Percentiles rank a stretch among this genome's conserved stretches.
Evolutionary conservation across 306 rosid species (phyloP).

Genomic region (Purshia tridentata): DNA sequence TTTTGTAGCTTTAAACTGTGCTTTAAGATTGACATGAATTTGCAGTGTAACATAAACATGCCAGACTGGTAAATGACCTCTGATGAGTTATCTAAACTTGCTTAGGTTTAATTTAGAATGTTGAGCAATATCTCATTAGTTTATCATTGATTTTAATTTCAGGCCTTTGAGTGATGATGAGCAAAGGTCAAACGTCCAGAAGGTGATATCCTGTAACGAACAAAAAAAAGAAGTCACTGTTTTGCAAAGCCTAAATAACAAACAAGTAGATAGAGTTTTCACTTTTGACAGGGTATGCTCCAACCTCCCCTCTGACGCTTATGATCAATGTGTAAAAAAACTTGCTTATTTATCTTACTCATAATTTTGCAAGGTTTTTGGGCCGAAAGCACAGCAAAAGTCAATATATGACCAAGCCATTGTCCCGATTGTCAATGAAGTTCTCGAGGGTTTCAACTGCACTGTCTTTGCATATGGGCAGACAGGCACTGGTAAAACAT

Average conservation of each 20-base stretch:
- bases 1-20: neutral
- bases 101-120: neutral
- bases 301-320: neutral
- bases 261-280: constrained; percentile 80
- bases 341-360: neutral
- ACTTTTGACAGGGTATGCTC: constrained; percentile 82
- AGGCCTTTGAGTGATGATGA: constrained; percentile 92
- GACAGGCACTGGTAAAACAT: constrained; percentile 97
- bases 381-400: constrained; percentile 89
- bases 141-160: constrained; percentile 9
- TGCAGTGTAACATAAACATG: neutral
- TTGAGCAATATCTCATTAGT: neutral
- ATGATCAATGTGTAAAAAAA: neutral
- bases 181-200: constrained; percentile 49
- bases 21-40: neutral
- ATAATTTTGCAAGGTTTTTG: constrained; percentile 63
- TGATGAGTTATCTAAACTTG: neutral
- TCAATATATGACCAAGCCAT: constrained; percentile 92
- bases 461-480: constrained; percentile 97
- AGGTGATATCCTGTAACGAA: constrained; percentile 76
- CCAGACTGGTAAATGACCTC: neutral
- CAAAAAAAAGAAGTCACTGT: constrained; percentile 80
- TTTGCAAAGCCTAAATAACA: constrained; percentile 73
- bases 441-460: constrained; percentile 94
- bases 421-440: constrained; percentile 88